Conservation (phyloP, 2,329 filamentous ascomycete species). For the Aureobasidium pullulans region DNA sequence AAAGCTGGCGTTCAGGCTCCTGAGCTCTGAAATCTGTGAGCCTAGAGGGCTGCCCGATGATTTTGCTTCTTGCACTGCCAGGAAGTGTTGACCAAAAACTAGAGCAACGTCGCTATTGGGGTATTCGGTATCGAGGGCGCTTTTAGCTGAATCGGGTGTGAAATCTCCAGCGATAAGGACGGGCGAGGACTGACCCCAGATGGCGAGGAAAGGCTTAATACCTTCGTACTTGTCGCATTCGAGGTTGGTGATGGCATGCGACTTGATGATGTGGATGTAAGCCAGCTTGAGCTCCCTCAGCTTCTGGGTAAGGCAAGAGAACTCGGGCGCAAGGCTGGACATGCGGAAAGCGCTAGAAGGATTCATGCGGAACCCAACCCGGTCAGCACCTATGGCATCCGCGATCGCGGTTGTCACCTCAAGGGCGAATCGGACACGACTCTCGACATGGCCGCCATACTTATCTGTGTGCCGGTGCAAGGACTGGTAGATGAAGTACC, state of each 20-base stretch:
- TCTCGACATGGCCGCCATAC: conserved; percentile 42
- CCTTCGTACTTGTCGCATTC: conserved; percentile 34
- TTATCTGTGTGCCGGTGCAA: conserved; percentile 48
- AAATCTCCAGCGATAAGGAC: conserved; percentile 42
- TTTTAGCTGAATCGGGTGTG: conserved; percentile 31
- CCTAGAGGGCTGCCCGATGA: neutral
- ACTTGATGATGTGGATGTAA: conserved; percentile 57
- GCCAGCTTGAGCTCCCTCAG: conserved; percentile 46
- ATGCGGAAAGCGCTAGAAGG: conserved; percentile 55
- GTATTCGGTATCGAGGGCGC: conserved; percentile 33
- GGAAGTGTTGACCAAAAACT: conserved; percentile 33
- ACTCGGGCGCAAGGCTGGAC: conserved; percentile 56
- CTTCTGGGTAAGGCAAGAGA: conserved; percentile 47
- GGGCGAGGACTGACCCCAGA: conserved; percentile 39
- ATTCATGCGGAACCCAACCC: conserved; percentile 50
- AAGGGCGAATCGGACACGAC: conserved; percentile 44
- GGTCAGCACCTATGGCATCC: conserved; percentile 45
- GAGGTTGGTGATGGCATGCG: conserved; percentile 40
- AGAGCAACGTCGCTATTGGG: conserved; percentile 36
- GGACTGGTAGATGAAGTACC: conserved; percentile 59
- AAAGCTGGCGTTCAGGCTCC: neutral
- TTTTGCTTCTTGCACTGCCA: neutral
- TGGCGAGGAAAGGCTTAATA: conserved; percentile 38
- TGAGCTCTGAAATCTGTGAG: neutral
- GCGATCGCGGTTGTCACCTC: conserved; percentile 47